Evolutionary conservation across 2,329 filamentous ascomycete genomes (phyloP), one percentile per base, ranked within the genome.

Genomic region (Monilinia fructigena): DNA sequence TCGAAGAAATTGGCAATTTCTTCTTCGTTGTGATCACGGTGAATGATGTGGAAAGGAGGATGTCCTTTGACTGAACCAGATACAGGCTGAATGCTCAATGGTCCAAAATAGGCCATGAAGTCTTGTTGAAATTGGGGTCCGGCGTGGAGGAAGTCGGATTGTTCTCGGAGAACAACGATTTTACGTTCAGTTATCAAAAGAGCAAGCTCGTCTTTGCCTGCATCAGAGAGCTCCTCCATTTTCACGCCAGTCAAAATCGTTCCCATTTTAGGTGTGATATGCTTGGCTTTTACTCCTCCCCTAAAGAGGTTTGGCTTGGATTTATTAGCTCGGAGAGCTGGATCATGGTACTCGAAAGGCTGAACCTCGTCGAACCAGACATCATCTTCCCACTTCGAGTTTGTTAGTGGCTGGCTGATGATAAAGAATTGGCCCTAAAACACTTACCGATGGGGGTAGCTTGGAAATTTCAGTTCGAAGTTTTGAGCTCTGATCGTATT

Each of bases 61-160:
- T 82, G 85, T 1, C 86, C 85, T 1, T 87, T 88, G 0, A 82
- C 79, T 0, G 89, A 78, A 1, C 88, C 89, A 0, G 88, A 88
- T 0, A 91, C 88, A 50, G 89, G 89, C 71, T 91, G 89, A 11
- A 90, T 78, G 70, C 90, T 88, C 26, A 90, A 79, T 68, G 89
- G 83, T 4, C 87, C 87, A 66, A 81, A 89, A 75, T 84, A 82
- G 65, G 86, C 82, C 6, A 87, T 87, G 1, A 90, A 79, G 28
- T 82, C 81, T 55, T 83, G 82, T 72, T 89, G 86, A 72, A 88
- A 80, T 72, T 89, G 85, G 0, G 86, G 86, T 4, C 81, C 82
- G n/a, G 89, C 70, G 54, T 84, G 77, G 35, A 81, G 79, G 58
- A 82, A 77, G 66, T 84, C 81, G 66, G 82, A 80, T 61, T 75